phyloP scores from a whole-genome alignment of 306 rosid species.

The Gastrolobium bilobum region DNA sequence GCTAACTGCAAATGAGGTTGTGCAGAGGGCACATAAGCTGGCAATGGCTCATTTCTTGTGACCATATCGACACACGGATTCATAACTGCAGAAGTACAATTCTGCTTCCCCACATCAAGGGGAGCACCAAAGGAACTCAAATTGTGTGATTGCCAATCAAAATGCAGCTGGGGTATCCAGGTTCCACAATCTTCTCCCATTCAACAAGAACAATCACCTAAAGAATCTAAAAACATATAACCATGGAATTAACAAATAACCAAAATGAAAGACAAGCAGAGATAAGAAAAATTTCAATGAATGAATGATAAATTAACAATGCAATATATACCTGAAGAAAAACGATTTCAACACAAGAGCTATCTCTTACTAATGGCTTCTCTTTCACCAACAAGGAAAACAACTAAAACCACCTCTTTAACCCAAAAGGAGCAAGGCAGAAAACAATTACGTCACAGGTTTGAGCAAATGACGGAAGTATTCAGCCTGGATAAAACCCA shows the following conservation, averaged over 20 bases:
- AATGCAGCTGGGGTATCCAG: slow-evolving; percentile 61
- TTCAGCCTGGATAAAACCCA: slow-evolving; percentile 80
- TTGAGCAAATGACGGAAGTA: slow-evolving; percentile 96
- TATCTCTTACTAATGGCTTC: slow-evolving; percentile 60
- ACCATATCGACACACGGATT: slow-evolving; percentile 51
- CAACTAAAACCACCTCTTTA: slow-evolving; percentile 73
- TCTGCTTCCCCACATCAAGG: slow-evolving; percentile 61
- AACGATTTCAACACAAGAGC: slow-evolving; percentile 60
- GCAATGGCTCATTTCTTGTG: slow-evolving; percentile 55
- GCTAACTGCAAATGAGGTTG: slow-evolving; percentile 60
- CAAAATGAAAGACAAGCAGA: not conserved
- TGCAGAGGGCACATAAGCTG: slow-evolving; percentile 51
- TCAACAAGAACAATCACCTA: slow-evolving; percentile 75
- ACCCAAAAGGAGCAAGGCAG: slow-evolving; percentile 52
- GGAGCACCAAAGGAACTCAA: slow-evolving; percentile 54
- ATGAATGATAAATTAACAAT: not conserved
- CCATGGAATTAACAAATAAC: slow-evolving; percentile 17
- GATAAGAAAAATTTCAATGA: not conserved
- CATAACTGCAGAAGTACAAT: slow-evolving; percentile 53
- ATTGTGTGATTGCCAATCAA: slow-evolving; percentile 69
- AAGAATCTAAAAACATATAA: not conserved
- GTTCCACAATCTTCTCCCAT: slow-evolving; percentile 81
- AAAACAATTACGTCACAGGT: slow-evolving; percentile 90
- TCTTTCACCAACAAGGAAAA: slow-evolving; percentile 73
- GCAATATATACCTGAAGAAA: slow-evolving; percentile 70